Base-by-base conservation (phyloP, 1,284 basidiomycete species). In the Phenoliferia sp. region DNA sequence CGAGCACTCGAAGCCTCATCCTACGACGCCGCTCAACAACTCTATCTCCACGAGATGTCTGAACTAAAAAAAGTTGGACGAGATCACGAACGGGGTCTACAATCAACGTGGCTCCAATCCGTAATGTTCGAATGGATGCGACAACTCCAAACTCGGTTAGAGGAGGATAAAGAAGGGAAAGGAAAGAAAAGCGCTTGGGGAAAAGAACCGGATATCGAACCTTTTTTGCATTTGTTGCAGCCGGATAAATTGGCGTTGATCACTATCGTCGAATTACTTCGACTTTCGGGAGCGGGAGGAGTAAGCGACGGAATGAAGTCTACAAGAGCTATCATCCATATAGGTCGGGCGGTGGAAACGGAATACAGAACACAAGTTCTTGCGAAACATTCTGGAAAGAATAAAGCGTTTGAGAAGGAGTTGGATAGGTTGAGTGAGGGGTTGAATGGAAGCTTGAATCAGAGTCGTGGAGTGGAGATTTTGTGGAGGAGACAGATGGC, bases 101-200 rank as follows among this genome's bases (percentile, higher is more conserved):
- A 83, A 62, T 81, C 83, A 36, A 80, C 79, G 33, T 84, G 85
- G 67, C 80, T 96, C 26, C 88, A 89, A 74, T 80, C 81, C 34
- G 90, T 90, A 89, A 93, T 94, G 90, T 90, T 89, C 86, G 81
- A 86, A 3, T 96, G 92, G 93, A 87, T 92, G 73, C 77, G 81
- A n/a, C 84, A 84, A 64, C 83, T 95, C 33, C 80, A 84, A 35
- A 78, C 66, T 1, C 80, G 85, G 19, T 79, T 94, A 17, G 17
- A 28, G 16, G 55, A 61, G 9, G 50, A 61, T 12, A 61, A 55
- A 28, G 17, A 29, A 22, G 63, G 62, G 64, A 67, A 60, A 29
- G 71, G 67, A 29, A 32, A 35, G 26, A 35, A 32, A 4, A 56
- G 59, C n/a, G 22, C 60, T 5, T 70, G 65, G 67, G 66, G 62